These are phyloP conservation scores for Plectosphaerella sp. DNA, from an alignment of 2,329 filamentous ascomycete species.

Conservation along the genomic window DNA sequence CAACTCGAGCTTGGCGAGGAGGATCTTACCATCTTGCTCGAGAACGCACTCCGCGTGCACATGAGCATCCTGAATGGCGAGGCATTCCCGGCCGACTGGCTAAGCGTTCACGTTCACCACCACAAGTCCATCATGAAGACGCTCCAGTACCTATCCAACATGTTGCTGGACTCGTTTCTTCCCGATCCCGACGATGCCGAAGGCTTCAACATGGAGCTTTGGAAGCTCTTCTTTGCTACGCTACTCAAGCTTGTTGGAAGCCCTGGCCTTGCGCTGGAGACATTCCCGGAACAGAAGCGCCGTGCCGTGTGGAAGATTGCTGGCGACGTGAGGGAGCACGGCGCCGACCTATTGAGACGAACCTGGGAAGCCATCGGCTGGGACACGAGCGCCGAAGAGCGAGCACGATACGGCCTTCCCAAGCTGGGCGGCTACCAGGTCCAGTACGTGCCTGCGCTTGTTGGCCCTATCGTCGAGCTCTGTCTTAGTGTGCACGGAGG, in stretches of 20 bases:
- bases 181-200: slow-evolving; percentile 90
- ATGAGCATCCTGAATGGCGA: slow-evolving; percentile 86
- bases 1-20: slow-evolving; percentile 70
- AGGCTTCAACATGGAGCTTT: slow-evolving; percentile 85
- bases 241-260: slow-evolving; percentile 86
- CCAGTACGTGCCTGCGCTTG: slow-evolving; percentile 90
- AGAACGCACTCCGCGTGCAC: slow-evolving; percentile 77
- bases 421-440: slow-evolving; percentile 97
- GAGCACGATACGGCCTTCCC: slow-evolving; percentile 68
- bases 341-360: slow-evolving; percentile 76
- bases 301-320: slow-evolving; percentile 98
- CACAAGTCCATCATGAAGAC: slow-evolving; percentile 86
- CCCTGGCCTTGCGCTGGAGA: slow-evolving; percentile 83
- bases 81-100: slow-evolving; percentile 84
- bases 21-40: slow-evolving; percentile 70
- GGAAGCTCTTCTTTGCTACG: slow-evolving; percentile 89
- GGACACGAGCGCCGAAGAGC: slow-evolving; percentile 82
- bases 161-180: slow-evolving; percentile 78
- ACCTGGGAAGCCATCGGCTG: slow-evolving; percentile 97
- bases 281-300: slow-evolving; percentile 94
- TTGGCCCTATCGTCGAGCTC: slow-evolving; percentile 86
- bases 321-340: slow-evolving; percentile 88
- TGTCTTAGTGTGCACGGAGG: slow-evolving; percentile 95
- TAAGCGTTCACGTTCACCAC: slow-evolving; percentile 90
- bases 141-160: slow-evolving; percentile 74